These are phyloP conservation scores for Pythium brachiatum DNA, from an alignment of 352 stramenopile genomes.

Conservation along the genomic window DNA sequence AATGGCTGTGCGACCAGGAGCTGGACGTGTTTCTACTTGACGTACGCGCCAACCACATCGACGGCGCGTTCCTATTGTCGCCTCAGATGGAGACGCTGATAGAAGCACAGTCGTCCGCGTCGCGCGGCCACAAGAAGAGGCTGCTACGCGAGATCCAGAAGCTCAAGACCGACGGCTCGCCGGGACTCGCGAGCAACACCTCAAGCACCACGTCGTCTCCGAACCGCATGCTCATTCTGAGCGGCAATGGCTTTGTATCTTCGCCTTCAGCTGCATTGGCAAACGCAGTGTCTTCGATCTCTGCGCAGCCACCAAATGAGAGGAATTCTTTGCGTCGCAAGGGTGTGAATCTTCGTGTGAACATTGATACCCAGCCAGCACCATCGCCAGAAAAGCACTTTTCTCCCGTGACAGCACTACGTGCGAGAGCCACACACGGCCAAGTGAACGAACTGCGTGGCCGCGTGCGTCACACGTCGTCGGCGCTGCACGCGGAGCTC, in stretches of 20 bases:
- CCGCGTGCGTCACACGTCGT: slow-evolving; percentile 21
- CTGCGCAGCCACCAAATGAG: not conserved
- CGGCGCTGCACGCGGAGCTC: slow-evolving; percentile 6
- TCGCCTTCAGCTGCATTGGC: slow-evolving; percentile 4
- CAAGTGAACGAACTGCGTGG: slow-evolving; percentile 32
- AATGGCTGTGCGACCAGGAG: slow-evolving; percentile 62
- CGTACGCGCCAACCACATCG: slow-evolving; percentile 35
- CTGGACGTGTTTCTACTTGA: slow-evolving; percentile 58
- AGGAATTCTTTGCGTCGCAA: slow-evolving; percentile 36
- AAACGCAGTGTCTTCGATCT: not conserved
- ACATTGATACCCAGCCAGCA: slow-evolving; percentile 37
- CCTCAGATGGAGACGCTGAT: slow-evolving; percentile 49
- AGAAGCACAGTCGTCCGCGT: slow-evolving; percentile 44
- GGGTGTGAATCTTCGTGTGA: slow-evolving; percentile 55
- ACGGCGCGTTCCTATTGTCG: slow-evolving; percentile 49
- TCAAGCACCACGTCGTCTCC: slow-evolving; percentile 9
- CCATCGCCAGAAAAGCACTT: slow-evolving; percentile 28
- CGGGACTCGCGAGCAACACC: slow-evolving; percentile 1
- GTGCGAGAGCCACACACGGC: slow-evolving; percentile 33
- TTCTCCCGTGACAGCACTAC: slow-evolving; percentile 41
- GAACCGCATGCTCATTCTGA: slow-evolving; percentile 1
- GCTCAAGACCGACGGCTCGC: slow-evolving; percentile 33
- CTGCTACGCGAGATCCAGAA: slow-evolving; percentile 75
- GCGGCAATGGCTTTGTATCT: slow-evolving; percentile 10
- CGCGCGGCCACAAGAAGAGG: slow-evolving; percentile 76